phyloP scores from a whole-genome alignment of 2,329 filamentous ascomycete genomes.

The Alternaria sp. region DNA sequence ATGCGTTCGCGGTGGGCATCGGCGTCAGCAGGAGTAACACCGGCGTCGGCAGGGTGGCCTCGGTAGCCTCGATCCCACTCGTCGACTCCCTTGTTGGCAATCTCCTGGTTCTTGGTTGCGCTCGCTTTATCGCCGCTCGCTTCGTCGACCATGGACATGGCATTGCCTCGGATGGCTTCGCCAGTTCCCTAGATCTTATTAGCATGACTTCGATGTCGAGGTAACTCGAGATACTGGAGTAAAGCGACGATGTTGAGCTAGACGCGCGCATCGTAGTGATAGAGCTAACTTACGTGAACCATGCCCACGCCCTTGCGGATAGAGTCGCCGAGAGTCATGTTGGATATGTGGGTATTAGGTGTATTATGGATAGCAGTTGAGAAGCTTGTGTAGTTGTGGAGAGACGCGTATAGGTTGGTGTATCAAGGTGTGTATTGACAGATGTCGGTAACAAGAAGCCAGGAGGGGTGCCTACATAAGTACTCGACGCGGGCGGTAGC shows the following conservation, averaged over 20 bases:
- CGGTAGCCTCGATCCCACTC: conserved; percentile 46
- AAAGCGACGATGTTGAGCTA: neutral
- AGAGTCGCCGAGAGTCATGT: conserved; percentile 40
- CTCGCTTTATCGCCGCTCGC: conserved; percentile 38
- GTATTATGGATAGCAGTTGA: neutral
- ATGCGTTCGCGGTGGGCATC: conserved; percentile 32
- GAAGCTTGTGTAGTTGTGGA: neutral
- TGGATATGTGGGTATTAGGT: neutral
- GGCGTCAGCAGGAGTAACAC: conserved; percentile 32
- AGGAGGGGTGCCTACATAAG: neutral
- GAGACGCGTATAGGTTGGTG: conserved; percentile 4
- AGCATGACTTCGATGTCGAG: conserved; percentile 1
- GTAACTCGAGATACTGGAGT: neutral
- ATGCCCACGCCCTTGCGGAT: conserved; percentile 44
- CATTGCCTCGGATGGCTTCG: conserved; percentile 48
- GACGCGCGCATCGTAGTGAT: neutral
- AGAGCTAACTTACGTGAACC: conserved; percentile 38
- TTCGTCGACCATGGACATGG: conserved; percentile 45
- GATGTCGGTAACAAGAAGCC: neutral
- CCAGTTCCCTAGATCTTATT: conserved; percentile 41
- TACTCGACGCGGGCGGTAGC: conserved; percentile 3
- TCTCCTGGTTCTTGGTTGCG: conserved; percentile 38
- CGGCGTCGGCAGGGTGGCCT: conserved; percentile 37
- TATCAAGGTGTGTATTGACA: neutral
- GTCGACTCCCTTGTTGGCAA: conserved; percentile 41